Percentiles rank a stretch among this genome's conserved stretches.
These are phyloP conservation scores for Phytophthora parvispora DNA, from an alignment of 352 stramenopile species.

Conservation along the genomic window DNA sequence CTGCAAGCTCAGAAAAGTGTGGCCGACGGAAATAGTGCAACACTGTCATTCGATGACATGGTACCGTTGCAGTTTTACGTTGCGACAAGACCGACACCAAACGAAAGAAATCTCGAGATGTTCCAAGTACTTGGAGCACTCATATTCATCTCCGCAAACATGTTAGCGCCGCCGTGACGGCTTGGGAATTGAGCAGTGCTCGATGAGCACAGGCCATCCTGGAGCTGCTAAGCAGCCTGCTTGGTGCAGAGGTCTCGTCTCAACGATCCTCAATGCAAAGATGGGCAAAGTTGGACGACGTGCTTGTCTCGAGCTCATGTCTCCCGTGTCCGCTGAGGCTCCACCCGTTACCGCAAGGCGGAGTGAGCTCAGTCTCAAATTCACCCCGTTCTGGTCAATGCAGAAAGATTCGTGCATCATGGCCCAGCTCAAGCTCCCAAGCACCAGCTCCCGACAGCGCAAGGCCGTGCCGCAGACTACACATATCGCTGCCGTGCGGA, in stretches of 20 bases:
- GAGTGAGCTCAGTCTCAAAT: conserved; percentile 4
- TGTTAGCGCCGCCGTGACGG: too few species aligned
- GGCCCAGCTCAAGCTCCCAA: background rate
- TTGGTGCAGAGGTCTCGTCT: background rate
- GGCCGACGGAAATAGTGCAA: conserved; percentile 16
- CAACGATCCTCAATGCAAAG: conserved; percentile 1
- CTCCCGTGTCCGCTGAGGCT: background rate
- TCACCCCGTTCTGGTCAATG: background rate
- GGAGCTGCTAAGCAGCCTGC: too few species aligned
- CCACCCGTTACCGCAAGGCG: background rate
- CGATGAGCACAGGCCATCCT: too few species aligned
- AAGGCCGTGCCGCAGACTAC: background rate
- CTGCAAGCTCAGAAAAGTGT: background rate
- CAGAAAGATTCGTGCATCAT: background rate
- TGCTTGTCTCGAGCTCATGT: background rate
- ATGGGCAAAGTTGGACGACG: background rate
- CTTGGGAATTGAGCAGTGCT: too few species aligned
- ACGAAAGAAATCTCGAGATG: too few species aligned
- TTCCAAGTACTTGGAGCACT: too few species aligned
- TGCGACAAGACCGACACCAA: background rate
- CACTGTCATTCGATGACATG: background rate
- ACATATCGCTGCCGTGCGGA: background rate
- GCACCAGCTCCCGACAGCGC: background rate
- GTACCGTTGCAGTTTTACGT: background rate
- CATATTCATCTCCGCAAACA: too few species aligned